Evolutionary conservation across 352 stramenopile genomes (phyloP).

Genomic region (Phytopythium montanum): DNA sequence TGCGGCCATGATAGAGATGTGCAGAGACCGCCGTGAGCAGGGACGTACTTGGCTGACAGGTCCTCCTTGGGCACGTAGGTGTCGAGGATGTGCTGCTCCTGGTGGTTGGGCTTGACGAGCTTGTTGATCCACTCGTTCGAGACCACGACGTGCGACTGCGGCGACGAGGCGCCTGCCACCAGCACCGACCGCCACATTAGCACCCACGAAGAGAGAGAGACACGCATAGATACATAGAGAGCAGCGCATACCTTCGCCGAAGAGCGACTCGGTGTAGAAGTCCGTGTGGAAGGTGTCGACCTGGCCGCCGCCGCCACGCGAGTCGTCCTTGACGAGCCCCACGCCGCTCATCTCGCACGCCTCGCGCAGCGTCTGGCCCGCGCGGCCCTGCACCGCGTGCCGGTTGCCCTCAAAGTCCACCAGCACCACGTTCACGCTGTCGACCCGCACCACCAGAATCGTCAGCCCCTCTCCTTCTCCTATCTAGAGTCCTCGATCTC

Average conservation of each 20-base stretch:
- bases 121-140: slow-evolving; percentile 88
- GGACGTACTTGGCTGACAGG: slow-evolving; percentile 72
- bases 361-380: slow-evolving; percentile 79
- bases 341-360: slow-evolving; percentile 81
- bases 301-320: slow-evolving; percentile 66
- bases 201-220: background rate
- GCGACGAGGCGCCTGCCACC: slow-evolving; percentile 44
- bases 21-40: background rate
- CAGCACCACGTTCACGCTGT: slow-evolving; percentile 79
- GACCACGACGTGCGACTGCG: slow-evolving; percentile 85
- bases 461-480: background rate
- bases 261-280: slow-evolving; percentile 88
- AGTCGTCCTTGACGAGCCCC: slow-evolving; percentile 82
- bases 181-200: background rate
- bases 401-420: slow-evolving; percentile 87
- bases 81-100: slow-evolving; percentile 77
- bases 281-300: slow-evolving; percentile 62
- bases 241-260: slow-evolving; percentile 85
- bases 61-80: slow-evolving; percentile 78
- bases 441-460: slow-evolving; percentile 2
- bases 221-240: background rate
- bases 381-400: slow-evolving; percentile 76
- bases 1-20: background rate
- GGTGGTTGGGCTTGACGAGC: slow-evolving; percentile 56
- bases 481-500: background rate